Base-by-base conservation (phyloP, 768 basidiomycete species). In the Calocera viscosa region DNA sequence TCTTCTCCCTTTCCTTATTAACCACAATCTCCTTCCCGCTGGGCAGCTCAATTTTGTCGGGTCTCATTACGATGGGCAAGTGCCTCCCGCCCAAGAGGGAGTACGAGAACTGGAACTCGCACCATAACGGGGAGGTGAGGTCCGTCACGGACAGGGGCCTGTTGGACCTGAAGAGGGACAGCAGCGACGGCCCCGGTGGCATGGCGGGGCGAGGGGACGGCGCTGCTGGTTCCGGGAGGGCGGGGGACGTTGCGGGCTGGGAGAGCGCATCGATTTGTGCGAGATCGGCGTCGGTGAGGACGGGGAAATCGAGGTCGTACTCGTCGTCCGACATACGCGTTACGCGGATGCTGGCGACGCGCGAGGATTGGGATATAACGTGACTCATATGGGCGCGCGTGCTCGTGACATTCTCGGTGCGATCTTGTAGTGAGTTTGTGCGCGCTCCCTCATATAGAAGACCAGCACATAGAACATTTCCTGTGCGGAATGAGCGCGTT, bases 321-420 rank as follows among this genome's bases (percentile, higher is more conserved):
- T 60, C 53, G 53, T 60, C 53, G 53, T 60, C 53, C 16, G 53
- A 60, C 53, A 47, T 47, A 24, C 43, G 43, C 43, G 43, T 47
- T 40, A 14, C 35, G 35, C 35, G 35, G 35, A 38, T 38, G 35
- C 35, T 5, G 35, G 35, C 7, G 14, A 5, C 7, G 7, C 35
- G 35, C 35, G 35, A 38, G 35, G 35, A 5, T 5, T 5, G 35
- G 5, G 7, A 38, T 38, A 38, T 38, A 38, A 38, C 35, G 35
- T 38, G 35, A 38, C 35, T 38, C 35, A 5, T 38, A 5, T 38
- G 14, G 35, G 35, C 35, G 35, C 35, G 35, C n/a, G 39, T 40
- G 39, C 39, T 40, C 19, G 39, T 10, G n/a, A n/a, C n/a, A n/a
- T n/a, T n/a, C n/a, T n/a, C n/a, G n/a, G n/a, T n/a, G n/a, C n/a